Evolutionary conservation across 2,329 filamentous ascomycete genomes (phyloP).

Genomic region (Cercospora nicotianae): DNA sequence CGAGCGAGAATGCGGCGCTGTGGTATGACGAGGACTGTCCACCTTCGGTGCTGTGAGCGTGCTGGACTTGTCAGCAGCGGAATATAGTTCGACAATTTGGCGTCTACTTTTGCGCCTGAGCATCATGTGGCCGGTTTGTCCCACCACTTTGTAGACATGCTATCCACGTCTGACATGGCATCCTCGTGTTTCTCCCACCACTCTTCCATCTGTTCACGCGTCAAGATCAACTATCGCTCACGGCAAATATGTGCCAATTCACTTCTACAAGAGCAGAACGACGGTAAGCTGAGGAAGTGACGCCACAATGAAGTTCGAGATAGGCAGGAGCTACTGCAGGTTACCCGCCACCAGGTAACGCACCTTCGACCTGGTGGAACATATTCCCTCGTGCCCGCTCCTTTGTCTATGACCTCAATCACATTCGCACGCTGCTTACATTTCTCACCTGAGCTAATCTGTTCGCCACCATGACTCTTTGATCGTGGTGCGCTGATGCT

Average conservation of each 20-base stretch:
- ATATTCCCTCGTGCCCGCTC: slow-evolving; percentile 14
- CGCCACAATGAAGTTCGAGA: neutral
- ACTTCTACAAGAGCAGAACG: neutral
- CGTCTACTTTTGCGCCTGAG: neutral
- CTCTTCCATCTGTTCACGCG: neutral
- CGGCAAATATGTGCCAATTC: neutral
- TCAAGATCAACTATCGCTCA: neutral
- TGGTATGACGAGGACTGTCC: too few species aligned
- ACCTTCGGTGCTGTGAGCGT: too few species aligned
- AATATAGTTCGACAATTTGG: too few species aligned
- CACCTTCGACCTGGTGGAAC: slow-evolving; percentile 9
- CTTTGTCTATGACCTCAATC: slow-evolving; percentile 14
- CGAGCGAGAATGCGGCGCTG: too few species aligned
- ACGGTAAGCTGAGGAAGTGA: neutral
- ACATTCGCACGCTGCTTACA: slow-evolving; percentile 1
- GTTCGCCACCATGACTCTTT: neutral
- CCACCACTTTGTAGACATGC: slow-evolving; percentile 9
- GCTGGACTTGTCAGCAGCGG: too few species aligned
- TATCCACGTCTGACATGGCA: slow-evolving; percentile 14
- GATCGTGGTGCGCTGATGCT: neutral
- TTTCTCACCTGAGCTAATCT: neutral
- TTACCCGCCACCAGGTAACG: slow-evolving; percentile 13
- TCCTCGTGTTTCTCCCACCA: neutral
- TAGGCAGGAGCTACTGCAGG: slow-evolving; percentile 15
- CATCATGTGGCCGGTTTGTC: neutral